Evolutionary conservation across 805 yeast genomes (phyloP).

Genomic region (Pichia insulana): DNA sequence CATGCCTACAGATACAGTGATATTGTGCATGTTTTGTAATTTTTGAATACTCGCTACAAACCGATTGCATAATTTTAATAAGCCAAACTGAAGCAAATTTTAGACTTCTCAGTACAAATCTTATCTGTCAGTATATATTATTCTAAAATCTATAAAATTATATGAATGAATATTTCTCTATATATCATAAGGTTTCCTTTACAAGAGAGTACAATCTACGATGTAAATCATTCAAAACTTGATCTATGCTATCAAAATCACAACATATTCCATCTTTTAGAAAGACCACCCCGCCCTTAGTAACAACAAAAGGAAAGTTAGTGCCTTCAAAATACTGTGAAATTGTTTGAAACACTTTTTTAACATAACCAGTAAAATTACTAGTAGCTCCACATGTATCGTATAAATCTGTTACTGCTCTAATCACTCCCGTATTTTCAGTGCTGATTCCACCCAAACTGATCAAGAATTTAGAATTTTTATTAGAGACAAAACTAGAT

Average conservation of each 20-base stretch:
- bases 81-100: no score
- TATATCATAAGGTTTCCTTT: background rate
- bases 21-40: no score
- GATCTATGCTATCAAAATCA: constrained; percentile 13
- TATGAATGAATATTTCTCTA: background rate
- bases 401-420: background rate
- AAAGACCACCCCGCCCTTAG: constrained; percentile 14
- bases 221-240: constrained; percentile 11
- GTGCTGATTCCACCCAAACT: constrained; percentile 14
- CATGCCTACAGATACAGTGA: no score
- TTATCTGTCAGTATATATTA: no score
- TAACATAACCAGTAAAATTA: constrained; percentile 7
- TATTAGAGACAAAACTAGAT: constrained; percentile 13
- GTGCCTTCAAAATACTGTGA: constrained; percentile 17
- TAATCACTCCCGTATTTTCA: background rate
- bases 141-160: background rate
- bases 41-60: no score
- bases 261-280: constrained; percentile 22
- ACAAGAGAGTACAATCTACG: background rate
- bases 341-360: constrained; percentile 8
- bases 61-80: no score
- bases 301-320: constrained; percentile 3
- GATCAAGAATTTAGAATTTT: constrained; percentile 17
- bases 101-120: no score
- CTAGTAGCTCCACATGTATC: constrained; percentile 10